A percentile compares a stretch with the other conserved stretches of the same genome.
phyloP scores from a whole-genome alignment of 768 basidiomycete species.

The Russula sp. region DNA sequence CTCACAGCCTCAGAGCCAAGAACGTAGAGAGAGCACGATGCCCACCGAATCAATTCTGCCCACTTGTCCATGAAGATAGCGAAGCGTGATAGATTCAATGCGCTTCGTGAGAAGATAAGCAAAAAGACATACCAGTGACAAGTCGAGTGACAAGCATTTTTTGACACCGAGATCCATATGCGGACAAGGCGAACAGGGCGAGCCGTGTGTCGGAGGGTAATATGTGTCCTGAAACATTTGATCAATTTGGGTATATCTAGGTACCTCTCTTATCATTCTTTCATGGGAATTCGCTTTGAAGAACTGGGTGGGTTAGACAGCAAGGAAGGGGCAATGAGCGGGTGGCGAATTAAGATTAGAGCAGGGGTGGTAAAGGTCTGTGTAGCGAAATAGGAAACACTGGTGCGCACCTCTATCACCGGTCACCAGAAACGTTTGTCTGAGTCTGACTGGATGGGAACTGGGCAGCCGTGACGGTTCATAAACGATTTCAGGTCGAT shows the following conservation, averaged over 20 bases:
- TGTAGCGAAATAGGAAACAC: background rate
- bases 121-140: background rate
- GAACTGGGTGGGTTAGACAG: background rate
- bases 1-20: background rate
- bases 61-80: background rate
- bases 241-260: background rate
- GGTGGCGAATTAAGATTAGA: slow-evolving; percentile 8
- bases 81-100: background rate
- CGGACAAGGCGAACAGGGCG: background rate
- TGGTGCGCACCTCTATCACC: background rate
- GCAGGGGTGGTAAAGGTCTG: background rate
- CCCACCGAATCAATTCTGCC: background rate
- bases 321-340: background rate
- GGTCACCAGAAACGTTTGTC: background rate
- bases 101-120: background rate
- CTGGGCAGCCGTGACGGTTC: no score
- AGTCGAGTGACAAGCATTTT: background rate
- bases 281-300: background rate
- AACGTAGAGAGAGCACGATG: background rate
- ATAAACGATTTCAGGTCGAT: background rate
- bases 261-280: slow-evolving; percentile 9
- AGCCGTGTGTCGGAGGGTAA: background rate
- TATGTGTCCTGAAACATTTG: background rate
- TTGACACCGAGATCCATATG: background rate
- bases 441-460: background rate